These are phyloP conservation scores for Pseudodiploospora longispora DNA, from an alignment of 2,329 filamentous ascomycete species.

Conservation along the genomic window DNA sequence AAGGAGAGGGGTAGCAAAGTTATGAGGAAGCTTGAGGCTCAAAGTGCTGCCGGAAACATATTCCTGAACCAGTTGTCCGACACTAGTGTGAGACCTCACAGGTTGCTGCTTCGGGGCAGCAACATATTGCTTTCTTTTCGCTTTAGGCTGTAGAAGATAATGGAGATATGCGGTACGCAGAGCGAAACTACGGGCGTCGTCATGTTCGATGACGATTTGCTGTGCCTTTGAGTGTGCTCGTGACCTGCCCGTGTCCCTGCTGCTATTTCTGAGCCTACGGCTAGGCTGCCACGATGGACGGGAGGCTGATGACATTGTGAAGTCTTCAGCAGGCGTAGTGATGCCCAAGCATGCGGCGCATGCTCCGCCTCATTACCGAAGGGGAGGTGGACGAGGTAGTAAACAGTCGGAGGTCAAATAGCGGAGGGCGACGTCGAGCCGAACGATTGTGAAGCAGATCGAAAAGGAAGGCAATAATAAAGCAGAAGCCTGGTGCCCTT, in stretches of 20 bases:
- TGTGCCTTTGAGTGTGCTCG: conserved; percentile 40
- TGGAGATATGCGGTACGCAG: conserved; percentile 85
- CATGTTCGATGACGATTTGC: conserved; percentile 46
- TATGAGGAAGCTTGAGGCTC: conserved; percentile 48
- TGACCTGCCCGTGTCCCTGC: conserved; percentile 30
- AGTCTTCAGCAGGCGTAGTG: conserved; percentile 20
- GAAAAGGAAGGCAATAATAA: too few species aligned
- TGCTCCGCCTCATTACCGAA: conserved; percentile 23
- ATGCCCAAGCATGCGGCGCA: conserved; percentile 19
- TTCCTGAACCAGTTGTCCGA: conserved; percentile 83
- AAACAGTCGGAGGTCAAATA: not conserved
- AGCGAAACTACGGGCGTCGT: conserved; percentile 87
- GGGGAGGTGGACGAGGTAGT: not conserved
- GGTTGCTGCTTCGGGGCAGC: conserved; percentile 51
- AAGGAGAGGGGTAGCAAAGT: conserved; percentile 43
- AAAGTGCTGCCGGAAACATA: conserved; percentile 50
- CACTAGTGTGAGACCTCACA: conserved; percentile 58
- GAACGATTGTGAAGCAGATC: too few species aligned
- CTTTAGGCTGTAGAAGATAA: conserved; percentile 85
- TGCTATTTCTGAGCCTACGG: conserved; percentile 37
- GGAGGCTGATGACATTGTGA: conserved; percentile 43
- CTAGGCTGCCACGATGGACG: conserved; percentile 37
- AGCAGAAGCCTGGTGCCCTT: too few species aligned
- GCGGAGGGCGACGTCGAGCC: too few species aligned
- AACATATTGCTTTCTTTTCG: conserved; percentile 84